These are phyloP conservation scores for Umbelopsis sp. DNA, from an alignment of 192 early-diverging fungal species.

Conservation along the genomic window DNA sequence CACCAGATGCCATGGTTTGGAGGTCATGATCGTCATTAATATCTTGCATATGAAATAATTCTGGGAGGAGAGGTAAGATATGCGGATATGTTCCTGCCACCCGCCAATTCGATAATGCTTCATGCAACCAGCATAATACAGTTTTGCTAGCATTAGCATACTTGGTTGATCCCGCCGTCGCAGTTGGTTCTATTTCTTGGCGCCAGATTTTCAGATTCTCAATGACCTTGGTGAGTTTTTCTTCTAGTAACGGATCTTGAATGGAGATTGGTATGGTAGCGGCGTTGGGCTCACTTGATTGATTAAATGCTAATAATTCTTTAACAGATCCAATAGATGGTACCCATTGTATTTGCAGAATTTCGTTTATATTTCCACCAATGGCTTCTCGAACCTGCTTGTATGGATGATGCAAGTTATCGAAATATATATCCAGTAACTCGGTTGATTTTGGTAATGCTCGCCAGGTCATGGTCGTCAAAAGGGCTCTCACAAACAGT, in stretches of 20 bases:
- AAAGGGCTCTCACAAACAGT: constrained; percentile 59
- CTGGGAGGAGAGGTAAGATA: constrained; percentile 52
- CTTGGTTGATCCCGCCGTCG: constrained; percentile 51
- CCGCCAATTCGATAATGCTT: constrained; percentile 53
- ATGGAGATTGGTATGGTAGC: background rate
- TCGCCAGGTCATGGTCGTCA: constrained; percentile 74
- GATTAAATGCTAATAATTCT: constrained; percentile 28
- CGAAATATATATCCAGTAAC: constrained; percentile 53
- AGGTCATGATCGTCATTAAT: constrained; percentile 73
- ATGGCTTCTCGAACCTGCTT: constrained; percentile 85
- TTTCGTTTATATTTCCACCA: constrained; percentile 70
- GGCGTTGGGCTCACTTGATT: background rate
- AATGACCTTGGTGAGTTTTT: constrained; percentile 34
- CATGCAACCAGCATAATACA: constrained; percentile 68
- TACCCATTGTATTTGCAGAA: constrained; percentile 62
- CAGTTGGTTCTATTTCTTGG: constrained; percentile 29
- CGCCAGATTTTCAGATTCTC: constrained; percentile 43
- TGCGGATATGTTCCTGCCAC: constrained; percentile 61
- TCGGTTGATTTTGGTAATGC: constrained; percentile 36
- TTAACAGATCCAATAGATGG: constrained; percentile 55
- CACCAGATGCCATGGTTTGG: constrained; percentile 54
- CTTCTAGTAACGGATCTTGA: constrained; percentile 23
- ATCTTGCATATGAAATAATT: constrained; percentile 72
- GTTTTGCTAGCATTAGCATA: constrained; percentile 80
- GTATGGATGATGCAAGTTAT: constrained; percentile 78